A percentile compares a stretch with the other conserved stretches of the same genome.
Evolutionary conservation across 805 yeast genomes (phyloP).

Genomic region (Saccharomycopsis sp.): DNA sequence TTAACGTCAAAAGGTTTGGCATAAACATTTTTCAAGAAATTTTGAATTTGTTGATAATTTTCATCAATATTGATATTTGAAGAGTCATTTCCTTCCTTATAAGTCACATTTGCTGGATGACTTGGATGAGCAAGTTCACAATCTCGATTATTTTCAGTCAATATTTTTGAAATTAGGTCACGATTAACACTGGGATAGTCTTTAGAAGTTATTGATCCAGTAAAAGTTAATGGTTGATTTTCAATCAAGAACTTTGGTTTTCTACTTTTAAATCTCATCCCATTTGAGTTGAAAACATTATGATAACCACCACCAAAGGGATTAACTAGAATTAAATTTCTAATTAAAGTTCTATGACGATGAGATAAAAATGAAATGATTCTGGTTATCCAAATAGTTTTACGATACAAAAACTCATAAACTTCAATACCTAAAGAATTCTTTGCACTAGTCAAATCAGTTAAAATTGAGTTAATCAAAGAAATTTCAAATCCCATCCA

Average conservation of each 20-base stretch:
- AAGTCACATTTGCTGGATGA: slow-evolving; percentile 5
- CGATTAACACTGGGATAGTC: slow-evolving; percentile 8
- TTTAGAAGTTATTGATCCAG: slow-evolving; percentile 4
- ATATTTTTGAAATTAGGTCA: neutral
- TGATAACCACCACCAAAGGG: too few species aligned
- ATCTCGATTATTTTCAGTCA: neutral
- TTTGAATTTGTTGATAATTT: neutral
- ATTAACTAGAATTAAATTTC: neutral
- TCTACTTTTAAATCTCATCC: slow-evolving; percentile 5
- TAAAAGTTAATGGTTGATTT: slow-evolving; percentile 2
- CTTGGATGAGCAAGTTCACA: neutral
- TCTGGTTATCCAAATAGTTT: slow-evolving; percentile 10
- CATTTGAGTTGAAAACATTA: too few species aligned
- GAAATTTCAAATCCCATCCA: slow-evolving; percentile 8
- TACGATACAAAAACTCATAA: slow-evolving; percentile 2
- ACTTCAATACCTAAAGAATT: neutral
- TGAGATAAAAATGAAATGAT: slow-evolving; percentile 9
- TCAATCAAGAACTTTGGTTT: slow-evolving; percentile 9
- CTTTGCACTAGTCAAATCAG: neutral
- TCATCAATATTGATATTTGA: slow-evolving; percentile 3
- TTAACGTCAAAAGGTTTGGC: neutral
- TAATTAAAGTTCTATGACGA: slow-evolving; percentile 5
- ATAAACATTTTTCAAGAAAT: neutral
- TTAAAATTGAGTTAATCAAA: slow-evolving; percentile 7
- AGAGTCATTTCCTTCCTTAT: neutral